Evolutionary conservation across 306 rosid species (phyloP).

Genomic region (Carpinus fangiana): DNA sequence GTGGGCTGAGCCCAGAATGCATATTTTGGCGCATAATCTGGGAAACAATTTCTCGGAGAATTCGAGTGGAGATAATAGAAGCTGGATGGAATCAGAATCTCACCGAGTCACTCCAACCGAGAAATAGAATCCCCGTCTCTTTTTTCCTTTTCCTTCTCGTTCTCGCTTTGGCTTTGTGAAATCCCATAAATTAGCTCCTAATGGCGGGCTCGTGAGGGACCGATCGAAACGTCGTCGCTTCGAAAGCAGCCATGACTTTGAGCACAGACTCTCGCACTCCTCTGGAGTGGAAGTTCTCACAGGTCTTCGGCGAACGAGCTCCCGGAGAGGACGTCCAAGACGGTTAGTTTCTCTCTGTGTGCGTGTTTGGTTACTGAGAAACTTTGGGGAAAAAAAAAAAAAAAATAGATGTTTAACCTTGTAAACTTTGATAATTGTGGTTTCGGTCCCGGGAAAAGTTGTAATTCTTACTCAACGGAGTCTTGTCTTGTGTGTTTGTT

Average conservation of each 20-base stretch:
- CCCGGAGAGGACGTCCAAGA: slow-evolving; percentile 48
- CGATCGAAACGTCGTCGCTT: not conserved
- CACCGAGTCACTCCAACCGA: too few species aligned
- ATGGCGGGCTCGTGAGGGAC: slow-evolving; percentile 18
- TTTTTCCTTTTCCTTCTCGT: too few species aligned
- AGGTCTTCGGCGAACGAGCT: slow-evolving; percentile 52
- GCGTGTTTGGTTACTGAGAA: not conserved
- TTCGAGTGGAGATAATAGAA: slow-evolving; percentile 34
- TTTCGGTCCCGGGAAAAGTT: not conserved
- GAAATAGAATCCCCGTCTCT: not conserved
- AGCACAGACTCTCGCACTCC: slow-evolving; percentile 29
- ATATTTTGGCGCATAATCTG: slow-evolving; percentile 31
- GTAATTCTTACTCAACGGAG: not conserved
- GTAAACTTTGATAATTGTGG: not conserved
- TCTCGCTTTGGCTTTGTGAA: not conserved
- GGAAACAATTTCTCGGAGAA: not conserved
- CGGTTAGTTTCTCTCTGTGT: slow-evolving; percentile 29
- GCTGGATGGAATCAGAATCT: not conserved
- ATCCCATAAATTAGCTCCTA: not conserved
- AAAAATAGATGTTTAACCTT: not conserved
- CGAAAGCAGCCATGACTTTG: slow-evolving; percentile 35
- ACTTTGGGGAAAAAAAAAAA: not conserved
- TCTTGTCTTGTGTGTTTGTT: not conserved
- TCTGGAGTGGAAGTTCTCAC: slow-evolving; percentile 49
- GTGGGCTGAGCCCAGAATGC: not conserved